A percentile compares a stretch with the other conserved stretches of the same genome.
Conservation (phyloP, 768 basidiomycete genomes). For the Pulveroboletus sp. region DNA sequence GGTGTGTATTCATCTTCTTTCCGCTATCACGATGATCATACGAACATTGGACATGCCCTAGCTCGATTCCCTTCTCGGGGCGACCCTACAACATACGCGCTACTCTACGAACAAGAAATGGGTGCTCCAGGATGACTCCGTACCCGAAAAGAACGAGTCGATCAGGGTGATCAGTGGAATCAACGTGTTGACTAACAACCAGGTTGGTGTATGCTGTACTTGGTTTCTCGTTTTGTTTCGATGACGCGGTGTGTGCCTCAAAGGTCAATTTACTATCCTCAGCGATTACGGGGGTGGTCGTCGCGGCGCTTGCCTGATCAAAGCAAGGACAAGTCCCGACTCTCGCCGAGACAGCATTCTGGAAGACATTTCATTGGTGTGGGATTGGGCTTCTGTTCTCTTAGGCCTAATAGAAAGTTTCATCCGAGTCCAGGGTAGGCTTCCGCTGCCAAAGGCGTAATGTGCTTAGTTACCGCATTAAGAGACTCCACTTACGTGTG, state of each 20-base stretch:
- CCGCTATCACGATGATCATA: background rate
- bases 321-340: background rate
- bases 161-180: conserved; percentile 58
- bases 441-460: background rate
- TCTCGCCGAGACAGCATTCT: background rate
- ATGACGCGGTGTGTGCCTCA: background rate
- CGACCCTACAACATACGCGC: conserved; percentile 77
- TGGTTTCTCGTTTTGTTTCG: background rate
- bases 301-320: conserved; percentile 34
- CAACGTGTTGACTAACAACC: conserved; percentile 77
- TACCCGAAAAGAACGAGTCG: conserved; percentile 35
- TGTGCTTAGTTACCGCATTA: conserved; percentile 20
- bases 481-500: conserved; percentile 20
- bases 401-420: background rate
- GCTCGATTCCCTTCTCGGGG: conserved; percentile 85
- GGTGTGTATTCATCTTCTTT: conserved; percentile 37
- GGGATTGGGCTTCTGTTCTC: background rate
- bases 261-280: conserved; percentile 46
- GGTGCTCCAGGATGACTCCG: conserved; percentile 56
- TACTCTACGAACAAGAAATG: conserved; percentile 59
- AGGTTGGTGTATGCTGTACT: conserved; percentile 42
- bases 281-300: conserved; percentile 32
- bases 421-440: background rate
- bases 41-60: conserved; percentile 23
- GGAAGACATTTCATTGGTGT: background rate